A percentile compares a stretch with the other conserved stretches of the same genome.
These are phyloP conservation scores for Colletotrichum incanum DNA, from an alignment of 2,329 filamentous ascomycete species.

Conservation along the genomic window DNA sequence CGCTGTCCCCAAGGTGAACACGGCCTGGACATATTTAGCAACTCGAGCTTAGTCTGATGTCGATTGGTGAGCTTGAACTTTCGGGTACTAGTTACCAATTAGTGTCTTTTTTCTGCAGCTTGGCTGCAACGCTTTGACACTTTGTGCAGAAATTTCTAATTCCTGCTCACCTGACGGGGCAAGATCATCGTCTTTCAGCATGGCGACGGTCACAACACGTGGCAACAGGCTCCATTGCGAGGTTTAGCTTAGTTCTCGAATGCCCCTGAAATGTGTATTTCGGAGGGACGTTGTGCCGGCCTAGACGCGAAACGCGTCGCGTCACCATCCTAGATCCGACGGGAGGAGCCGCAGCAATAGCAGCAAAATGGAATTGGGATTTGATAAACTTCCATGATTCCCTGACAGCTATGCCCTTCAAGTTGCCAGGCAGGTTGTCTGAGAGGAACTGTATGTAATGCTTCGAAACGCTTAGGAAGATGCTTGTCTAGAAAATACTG, in stretches of 20 bases:
- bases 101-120: slow-evolving; percentile 7
- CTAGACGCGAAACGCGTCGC: not conserved
- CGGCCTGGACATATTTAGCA: not conserved
- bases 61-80: slow-evolving; percentile 1
- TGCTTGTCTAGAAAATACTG: not conserved
- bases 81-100: not conserved
- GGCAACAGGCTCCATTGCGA: not conserved
- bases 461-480: not conserved
- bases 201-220: not conserved
- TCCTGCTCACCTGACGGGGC: slow-evolving; percentile 1
- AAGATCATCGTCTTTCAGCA: not conserved
- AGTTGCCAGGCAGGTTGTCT: not conserved
- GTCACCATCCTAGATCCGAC: not conserved
- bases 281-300: not conserved
- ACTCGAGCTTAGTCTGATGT: not conserved
- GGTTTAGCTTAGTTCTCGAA: no score
- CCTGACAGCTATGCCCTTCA: no score
- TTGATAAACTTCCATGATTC: not conserved
- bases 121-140: slow-evolving; percentile 1
- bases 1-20: not conserved
- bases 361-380: not conserved
- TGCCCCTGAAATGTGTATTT: not conserved
- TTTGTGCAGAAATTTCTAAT: not conserved
- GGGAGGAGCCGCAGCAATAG: not conserved
- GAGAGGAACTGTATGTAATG: not conserved